Conservation (phyloP, 139 green algal genomes). For the Astrephomene gubernaculifera region DNA sequence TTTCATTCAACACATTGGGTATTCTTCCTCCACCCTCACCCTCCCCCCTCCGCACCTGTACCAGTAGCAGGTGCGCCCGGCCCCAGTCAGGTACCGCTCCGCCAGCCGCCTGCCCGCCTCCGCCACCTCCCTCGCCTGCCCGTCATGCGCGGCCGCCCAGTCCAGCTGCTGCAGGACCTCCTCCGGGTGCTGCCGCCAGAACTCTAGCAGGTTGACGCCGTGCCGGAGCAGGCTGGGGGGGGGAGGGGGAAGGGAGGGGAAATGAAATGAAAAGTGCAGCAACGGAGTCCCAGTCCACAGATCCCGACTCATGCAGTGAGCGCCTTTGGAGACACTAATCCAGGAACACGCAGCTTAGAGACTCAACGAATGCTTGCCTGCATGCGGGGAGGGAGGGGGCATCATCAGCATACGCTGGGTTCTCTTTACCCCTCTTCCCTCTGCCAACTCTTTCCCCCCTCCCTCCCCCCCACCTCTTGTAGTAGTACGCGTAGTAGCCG, state of each 20-base stretch:
- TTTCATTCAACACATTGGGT: no score
- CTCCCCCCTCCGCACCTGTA: conserved; percentile 15
- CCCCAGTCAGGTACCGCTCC: conserved; percentile 3
- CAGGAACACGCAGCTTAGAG: no score
- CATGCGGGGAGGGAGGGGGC: no score
- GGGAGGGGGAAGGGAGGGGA: neutral
- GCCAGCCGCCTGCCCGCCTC: neutral
- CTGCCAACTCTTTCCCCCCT: neutral
- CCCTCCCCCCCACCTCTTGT: neutral
- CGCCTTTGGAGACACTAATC: no score
- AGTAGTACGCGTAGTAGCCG: conserved; percentile 44
- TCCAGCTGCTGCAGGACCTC: conserved; percentile 46
- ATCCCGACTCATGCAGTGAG: no score
- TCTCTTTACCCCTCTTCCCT: no score
- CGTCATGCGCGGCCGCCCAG: conserved; percentile 43
- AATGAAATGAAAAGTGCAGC: no score
- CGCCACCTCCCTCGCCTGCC: conserved; percentile 7
- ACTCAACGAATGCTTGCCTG: no score
- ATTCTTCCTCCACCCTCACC: no score
- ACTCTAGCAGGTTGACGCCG: conserved; percentile 23
- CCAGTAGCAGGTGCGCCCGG: conserved; percentile 34
- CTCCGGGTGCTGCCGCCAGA: conserved; percentile 31
- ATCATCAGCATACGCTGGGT: no score
- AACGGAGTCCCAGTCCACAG: no score
- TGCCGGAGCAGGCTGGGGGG: conserved; percentile 3